Evolutionary conservation across 148 eudicot genomes (phyloP), one percentile per base, ranked within the genome.

Genomic region (Dysphania ambrosioides): DNA sequence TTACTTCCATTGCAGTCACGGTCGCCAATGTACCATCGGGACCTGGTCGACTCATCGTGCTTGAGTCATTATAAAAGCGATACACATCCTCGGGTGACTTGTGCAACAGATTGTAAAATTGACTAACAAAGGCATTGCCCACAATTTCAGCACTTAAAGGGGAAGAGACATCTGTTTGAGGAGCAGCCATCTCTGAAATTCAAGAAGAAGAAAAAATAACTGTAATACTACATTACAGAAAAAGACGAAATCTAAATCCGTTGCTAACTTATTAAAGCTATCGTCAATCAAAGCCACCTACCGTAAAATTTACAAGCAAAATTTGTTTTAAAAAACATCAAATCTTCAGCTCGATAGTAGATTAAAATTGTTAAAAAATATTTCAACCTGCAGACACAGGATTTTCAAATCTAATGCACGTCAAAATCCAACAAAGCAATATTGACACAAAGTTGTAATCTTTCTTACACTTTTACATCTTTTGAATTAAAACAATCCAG

Each of bases 151-250:
- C 77, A 66, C 61, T 68, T 2, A 68, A 26, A 18, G 72, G 11
- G 30, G 78, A 31, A 31, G 73, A 6, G 24, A 11, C 80, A 53
- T 71, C 72, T 21, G 61, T 63, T 75, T 79, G 81, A 12, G 64
- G 81, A 12, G 64, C 64, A 70, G 83, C 93, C 95, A 92, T 92
- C 80, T 86, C 88, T 84, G 72, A 72, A 32, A n/a, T 32, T n/a
- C 29, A 1, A 70, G 5, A 2, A 24, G 16, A 13, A 47, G 13
- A 1, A 66, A 0, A 21, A 15, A 12, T 31, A 24, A n/a, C 40
- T 26, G 40, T 1, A 21, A n/a, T 0, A 66, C 8, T 10, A 36
- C 8, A 21, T 38, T 21, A 1, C 68, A 34, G 2, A 62, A 16
- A 30, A 62, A 62, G 18, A 21, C 1, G 27, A 16, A n/a, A 16